phyloP scores from a whole-genome alignment of 2,329 filamentous ascomycete species.

The Diaporthe batatas region DNA sequence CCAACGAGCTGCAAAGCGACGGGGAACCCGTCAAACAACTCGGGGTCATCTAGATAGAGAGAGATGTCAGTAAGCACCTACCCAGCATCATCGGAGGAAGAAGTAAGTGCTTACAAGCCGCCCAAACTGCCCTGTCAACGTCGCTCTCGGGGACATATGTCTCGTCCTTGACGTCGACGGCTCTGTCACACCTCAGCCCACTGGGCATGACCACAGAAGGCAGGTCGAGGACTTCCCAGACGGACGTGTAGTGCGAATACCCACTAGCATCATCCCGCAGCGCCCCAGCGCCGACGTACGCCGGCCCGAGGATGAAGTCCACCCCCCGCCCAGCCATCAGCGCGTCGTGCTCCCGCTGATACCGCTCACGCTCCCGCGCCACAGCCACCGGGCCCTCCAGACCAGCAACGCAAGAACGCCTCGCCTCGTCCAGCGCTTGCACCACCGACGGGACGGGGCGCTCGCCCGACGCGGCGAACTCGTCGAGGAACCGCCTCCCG shows the following conservation, averaged over 20 bases:
- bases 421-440: constrained; percentile 39
- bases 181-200: constrained; percentile 32
- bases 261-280: constrained; percentile 40
- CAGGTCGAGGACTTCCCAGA: constrained; percentile 46
- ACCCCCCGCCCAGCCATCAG: constrained; percentile 40
- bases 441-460: constrained; percentile 41
- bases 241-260: constrained; percentile 45
- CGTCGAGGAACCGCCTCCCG: constrained; percentile 33
- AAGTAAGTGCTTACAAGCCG: constrained; percentile 28
- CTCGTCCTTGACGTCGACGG: constrained; percentile 34
- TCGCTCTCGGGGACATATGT: constrained; percentile 32
- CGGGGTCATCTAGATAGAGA: constrained; percentile 28
- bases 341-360: constrained; percentile 40
- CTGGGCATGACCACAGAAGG: constrained; percentile 44
- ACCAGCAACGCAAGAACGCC: constrained; percentile 30
- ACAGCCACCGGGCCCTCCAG: constrained; percentile 3
- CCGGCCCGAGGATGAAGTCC: constrained; percentile 41
- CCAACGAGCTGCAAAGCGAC: constrained; percentile 42
- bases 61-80: constrained; percentile 1
- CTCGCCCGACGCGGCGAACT: constrained; percentile 40
- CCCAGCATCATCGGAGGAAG: background rate
- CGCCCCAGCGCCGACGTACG: constrained; percentile 39
- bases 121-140: constrained; percentile 36
- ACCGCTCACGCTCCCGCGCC: constrained; percentile 21
- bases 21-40: constrained; percentile 40